Base-by-base conservation (phyloP, 495 filamentous ascomycete genomes). In the Penicillium waksmanii region DNA sequence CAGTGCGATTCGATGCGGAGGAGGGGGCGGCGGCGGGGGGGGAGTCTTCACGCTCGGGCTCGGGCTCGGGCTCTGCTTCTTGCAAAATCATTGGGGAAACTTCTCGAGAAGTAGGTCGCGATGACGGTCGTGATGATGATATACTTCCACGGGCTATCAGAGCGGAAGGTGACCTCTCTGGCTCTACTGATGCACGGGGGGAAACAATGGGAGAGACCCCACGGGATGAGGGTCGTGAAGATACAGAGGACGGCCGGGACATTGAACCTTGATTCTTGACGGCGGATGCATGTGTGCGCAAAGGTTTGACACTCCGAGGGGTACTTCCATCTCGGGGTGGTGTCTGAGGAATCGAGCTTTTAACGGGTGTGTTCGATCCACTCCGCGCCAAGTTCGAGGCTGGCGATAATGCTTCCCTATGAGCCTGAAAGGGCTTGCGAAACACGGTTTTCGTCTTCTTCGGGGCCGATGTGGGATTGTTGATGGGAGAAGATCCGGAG, bases 341-440 rank as follows among this genome's bases (percentile, higher is more conserved):
- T 9, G 78, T 79, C 53, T 82, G 80, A 9, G 76, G 76, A 65
- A 85, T 66, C 47, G 73, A 62, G 65, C 76, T 74, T 62, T 69
- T 63, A 55, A 77, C 57, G 13, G 72, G 70, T 34, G 71, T 73
- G 12, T 66, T 66, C 9, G 66, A 65, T 34, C 64, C 66, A 65
- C 66, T 71, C 40, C 69, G 58, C 12, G 72, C 56, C 43, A 72
- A 56, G 55, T 76, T 60, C 5, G 76, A 79, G 3, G 74, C 61
- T 8, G 82, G 84, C 18, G 79, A 75, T 21, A 77, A 61, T 34
- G 80, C 79, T 64, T 81, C 70, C 50, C 75, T 82, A 56, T 85
- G 83, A 31, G 82, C 81, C 60, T 85, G 82, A 58, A 83, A 84
- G 2, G 81, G 81, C 63, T 80, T 79, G 11, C 79, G 72, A 54